Evolutionary conservation across 2,329 filamentous ascomycete species (phyloP).

Genomic region (Aspergillus sojae): DNA sequence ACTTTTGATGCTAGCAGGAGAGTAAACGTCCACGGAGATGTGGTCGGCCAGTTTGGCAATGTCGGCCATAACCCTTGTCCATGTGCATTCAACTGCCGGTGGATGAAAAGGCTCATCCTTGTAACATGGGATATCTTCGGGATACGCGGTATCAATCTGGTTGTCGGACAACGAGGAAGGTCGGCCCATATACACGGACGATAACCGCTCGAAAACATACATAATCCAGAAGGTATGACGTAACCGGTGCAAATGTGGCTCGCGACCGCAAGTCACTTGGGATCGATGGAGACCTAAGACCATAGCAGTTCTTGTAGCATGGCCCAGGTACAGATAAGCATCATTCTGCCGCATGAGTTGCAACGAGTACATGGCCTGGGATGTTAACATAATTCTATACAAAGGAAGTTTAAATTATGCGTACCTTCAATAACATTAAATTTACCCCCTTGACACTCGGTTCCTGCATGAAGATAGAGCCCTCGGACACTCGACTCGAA

Average conservation of each 20-base stretch:
- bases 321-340: slow-evolving; percentile 18
- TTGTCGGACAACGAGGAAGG: slow-evolving; percentile 16
- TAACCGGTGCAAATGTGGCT: slow-evolving; percentile 13
- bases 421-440: slow-evolving; percentile 19
- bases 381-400: not conserved
- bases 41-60: slow-evolving; percentile 16
- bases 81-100: slow-evolving; percentile 10
- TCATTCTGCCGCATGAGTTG: slow-evolving; percentile 23
- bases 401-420: not conserved
- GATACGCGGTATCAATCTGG: slow-evolving; percentile 18
- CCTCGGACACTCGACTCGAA: slow-evolving; percentile 10
- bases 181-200: slow-evolving; percentile 16
- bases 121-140: slow-evolving; percentile 13
- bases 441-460: slow-evolving; percentile 13
- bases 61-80: slow-evolving; percentile 15
- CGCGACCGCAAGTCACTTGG: slow-evolving; percentile 17
- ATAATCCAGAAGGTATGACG: slow-evolving; percentile 18
- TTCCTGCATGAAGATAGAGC: slow-evolving; percentile 16
- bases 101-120: slow-evolving; percentile 4
- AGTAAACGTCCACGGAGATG: slow-evolving; percentile 16
- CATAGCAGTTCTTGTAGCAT: slow-evolving; percentile 16
- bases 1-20: slow-evolving; percentile 13
- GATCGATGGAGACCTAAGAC: slow-evolving; percentile 18
- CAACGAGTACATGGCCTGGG: slow-evolving; percentile 18
- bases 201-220: slow-evolving; percentile 16